Conservation (phyloP, 345 rosid species). For the Barbarea vulgaris region DNA sequence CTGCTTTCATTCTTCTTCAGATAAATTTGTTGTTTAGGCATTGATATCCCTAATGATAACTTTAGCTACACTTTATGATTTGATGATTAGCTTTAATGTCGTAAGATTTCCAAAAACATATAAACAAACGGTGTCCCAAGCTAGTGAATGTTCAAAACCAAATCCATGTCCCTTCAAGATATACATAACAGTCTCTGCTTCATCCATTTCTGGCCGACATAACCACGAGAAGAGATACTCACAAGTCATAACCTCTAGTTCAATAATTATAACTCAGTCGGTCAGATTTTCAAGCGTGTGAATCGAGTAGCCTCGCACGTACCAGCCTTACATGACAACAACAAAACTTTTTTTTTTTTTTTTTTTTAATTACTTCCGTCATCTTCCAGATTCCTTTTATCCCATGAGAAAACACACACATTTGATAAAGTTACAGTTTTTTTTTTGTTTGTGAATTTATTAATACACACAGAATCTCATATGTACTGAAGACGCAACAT, state of each 20-base stretch:
- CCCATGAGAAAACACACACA: conserved; percentile 16
- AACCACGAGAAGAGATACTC: not conserved
- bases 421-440: conserved; percentile 11
- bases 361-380: not conserved
- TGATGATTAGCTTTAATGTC: not conserved
- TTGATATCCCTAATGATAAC: not conserved
- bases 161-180: not conserved
- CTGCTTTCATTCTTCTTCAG: not conserved
- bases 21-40: not conserved
- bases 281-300: conserved; percentile 27
- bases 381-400: conserved; percentile 39
- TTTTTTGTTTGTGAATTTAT: conserved; percentile 4
- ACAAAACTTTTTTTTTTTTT: not conserved
- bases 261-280: not conserved
- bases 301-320: conserved; percentile 31
- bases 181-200: not conserved
- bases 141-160: not conserved
- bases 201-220: not conserved
- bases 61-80: not conserved
- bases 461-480: not conserved
- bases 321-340: conserved; percentile 10
- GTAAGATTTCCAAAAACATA: not conserved
- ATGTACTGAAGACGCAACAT: conserved; percentile 21
- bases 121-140: not conserved
- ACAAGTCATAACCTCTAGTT: not conserved